These are phyloP conservation scores for Hermanozyma aechmeae DNA, from an alignment of 805 yeast species.

Conservation along the genomic window DNA sequence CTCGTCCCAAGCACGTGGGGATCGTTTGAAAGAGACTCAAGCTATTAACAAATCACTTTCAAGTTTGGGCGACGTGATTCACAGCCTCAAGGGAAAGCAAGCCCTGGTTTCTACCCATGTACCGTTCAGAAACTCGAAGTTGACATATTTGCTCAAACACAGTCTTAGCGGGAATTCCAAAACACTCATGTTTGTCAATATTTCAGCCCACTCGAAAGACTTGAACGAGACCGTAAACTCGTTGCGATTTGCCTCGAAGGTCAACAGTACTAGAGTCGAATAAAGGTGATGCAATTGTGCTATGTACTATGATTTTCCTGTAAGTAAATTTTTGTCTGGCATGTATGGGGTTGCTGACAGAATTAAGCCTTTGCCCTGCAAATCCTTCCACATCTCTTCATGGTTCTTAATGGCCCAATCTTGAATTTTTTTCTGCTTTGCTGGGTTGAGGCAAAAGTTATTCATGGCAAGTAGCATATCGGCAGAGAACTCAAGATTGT, in stretches of 20 bases:
- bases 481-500: constrained; percentile 33
- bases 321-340: constrained; percentile 21
- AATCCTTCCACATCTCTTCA: constrained; percentile 19
- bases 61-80: constrained; percentile 82
- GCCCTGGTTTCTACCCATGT: constrained; percentile 29
- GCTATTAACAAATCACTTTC: constrained; percentile 84
- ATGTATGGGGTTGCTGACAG: constrained; percentile 17
- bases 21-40: constrained; percentile 76
- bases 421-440: constrained; percentile 19
- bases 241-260: constrained; percentile 81
- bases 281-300: background rate
- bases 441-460: constrained; percentile 29
- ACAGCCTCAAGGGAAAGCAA: constrained; percentile 40
- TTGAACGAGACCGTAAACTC: constrained; percentile 76
- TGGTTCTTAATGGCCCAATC: constrained; percentile 25
- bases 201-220: constrained; percentile 58
- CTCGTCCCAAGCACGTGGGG: constrained; percentile 70
- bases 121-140: constrained; percentile 62
- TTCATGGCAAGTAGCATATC: constrained; percentile 40
- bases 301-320: too few species aligned
- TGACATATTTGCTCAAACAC: constrained; percentile 77
- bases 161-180: constrained; percentile 82
- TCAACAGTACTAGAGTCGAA: constrained; percentile 39
- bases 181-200: constrained; percentile 87
- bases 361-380: constrained; percentile 15